phyloP scores from a whole-genome alignment of 352 stramenopile genomes.

The Phytopythium montanum region DNA sequence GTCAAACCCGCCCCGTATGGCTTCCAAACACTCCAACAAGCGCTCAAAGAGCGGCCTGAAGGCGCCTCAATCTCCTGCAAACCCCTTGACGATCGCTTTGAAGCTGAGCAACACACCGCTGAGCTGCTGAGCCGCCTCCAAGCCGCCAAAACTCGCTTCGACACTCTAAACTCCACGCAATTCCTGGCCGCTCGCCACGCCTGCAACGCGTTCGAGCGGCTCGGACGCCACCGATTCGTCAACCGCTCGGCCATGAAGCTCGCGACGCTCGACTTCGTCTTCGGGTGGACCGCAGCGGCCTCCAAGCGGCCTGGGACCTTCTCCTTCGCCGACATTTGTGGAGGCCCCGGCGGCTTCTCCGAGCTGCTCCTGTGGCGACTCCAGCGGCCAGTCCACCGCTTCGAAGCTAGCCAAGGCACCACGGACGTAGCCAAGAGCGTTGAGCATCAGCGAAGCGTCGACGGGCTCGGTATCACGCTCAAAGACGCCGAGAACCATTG shows the following conservation, averaged over 20 bases:
- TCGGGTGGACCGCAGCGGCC: conserved; percentile 33
- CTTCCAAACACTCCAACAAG: conserved; percentile 7
- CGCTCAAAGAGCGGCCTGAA: background rate
- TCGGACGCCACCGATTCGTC: conserved; percentile 63
- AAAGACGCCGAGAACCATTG: conserved; percentile 33
- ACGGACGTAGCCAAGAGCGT: background rate
- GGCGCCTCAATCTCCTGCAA: background rate
- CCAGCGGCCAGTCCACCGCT: background rate
- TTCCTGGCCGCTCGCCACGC: conserved; percentile 39
- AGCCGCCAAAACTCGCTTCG: conserved; percentile 39
- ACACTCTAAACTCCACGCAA: conserved; percentile 17
- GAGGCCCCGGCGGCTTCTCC: conserved; percentile 75
- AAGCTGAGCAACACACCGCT: background rate
- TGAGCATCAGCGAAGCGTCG: conserved; percentile 1
- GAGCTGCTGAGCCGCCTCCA: conserved; percentile 32
- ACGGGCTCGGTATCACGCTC: conserved; percentile 70
- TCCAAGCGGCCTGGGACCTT: conserved; percentile 15
- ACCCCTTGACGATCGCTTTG: background rate
- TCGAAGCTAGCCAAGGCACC: background rate
- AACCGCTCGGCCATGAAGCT: conserved; percentile 85
- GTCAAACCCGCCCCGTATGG: conserved; percentile 6
- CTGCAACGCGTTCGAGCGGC: conserved; percentile 52
- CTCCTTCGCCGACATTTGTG: conserved; percentile 75
- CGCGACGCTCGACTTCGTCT: conserved; percentile 66
- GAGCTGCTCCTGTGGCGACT: conserved; percentile 71